A percentile compares a stretch with the other conserved stretches of the same genome.
Conservation (phyloP, 257 asterid species). For the Solanum habrochaites region DNA sequence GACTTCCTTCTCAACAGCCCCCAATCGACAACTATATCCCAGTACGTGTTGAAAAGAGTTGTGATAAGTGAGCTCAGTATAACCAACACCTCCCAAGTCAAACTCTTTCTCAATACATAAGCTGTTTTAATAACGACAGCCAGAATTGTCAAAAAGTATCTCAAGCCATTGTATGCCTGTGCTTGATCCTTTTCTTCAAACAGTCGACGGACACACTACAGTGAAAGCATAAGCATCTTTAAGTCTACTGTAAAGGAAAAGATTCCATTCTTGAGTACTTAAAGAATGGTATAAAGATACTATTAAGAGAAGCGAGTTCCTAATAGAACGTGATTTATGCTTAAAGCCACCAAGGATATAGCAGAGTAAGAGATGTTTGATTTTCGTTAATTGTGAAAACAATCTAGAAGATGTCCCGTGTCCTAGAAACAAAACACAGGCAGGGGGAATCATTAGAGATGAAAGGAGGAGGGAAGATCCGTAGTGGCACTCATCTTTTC, state of each 20-base stretch:
- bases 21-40: slow-evolving; percentile 87
- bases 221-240: background rate
- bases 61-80: slow-evolving; percentile 49
- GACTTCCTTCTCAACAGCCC: slow-evolving; percentile 65
- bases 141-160: slow-evolving; percentile 65
- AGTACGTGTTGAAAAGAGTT: slow-evolving; percentile 48
- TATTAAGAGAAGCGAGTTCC: background rate
- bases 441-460: background rate
- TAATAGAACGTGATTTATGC: background rate
- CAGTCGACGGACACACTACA: slow-evolving; percentile 71
- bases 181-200: slow-evolving; percentile 48
- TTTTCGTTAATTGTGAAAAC: background rate
- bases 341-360: background rate
- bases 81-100: slow-evolving; percentile 53
- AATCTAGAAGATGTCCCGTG: background rate
- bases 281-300: background rate
- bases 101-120: slow-evolving; percentile 35
- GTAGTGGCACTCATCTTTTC: background rate
- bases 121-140: slow-evolving; percentile 70
- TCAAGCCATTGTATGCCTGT: slow-evolving; percentile 53
- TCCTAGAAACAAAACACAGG: background rate
- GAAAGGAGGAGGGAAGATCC: background rate
- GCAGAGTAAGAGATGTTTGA: background rate
- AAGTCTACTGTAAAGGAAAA: background rate
- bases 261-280: background rate